Conservation (phyloP, 345 rosid species). For the Brassica rapa region DNA sequence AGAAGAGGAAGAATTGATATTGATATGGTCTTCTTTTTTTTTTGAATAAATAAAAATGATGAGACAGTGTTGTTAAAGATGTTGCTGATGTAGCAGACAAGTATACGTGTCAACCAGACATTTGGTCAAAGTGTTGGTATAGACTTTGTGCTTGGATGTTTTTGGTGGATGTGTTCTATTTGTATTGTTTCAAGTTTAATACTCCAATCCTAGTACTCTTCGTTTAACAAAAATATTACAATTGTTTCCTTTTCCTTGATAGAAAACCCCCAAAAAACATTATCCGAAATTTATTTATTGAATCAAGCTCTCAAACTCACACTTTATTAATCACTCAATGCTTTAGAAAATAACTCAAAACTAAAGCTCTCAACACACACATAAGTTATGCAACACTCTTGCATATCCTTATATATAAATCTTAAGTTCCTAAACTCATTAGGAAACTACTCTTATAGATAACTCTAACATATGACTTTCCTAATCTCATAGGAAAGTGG, state of each 20-base stretch:
- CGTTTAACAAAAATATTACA: not conserved
- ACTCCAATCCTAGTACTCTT: not conserved
- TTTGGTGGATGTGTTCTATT: conserved; percentile 41
- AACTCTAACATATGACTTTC: too few species aligned
- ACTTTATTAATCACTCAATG: too few species aligned
- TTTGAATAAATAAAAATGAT: conserved; percentile 21
- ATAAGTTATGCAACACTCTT: too few species aligned
- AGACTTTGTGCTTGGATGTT: conserved; percentile 40
- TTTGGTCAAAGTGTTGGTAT: conserved; percentile 42
- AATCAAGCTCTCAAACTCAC: too few species aligned
- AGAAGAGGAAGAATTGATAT: conserved; percentile 21
- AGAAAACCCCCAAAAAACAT: not conserved
- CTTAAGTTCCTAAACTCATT: too few species aligned
- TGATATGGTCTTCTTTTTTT: conserved; percentile 18
- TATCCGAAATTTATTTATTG: not conserved
- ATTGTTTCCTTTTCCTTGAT: not conserved
- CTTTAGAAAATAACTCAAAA: too few species aligned
- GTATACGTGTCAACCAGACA: conserved; percentile 32
- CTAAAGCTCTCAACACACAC: too few species aligned
- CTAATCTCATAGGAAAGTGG: too few species aligned
- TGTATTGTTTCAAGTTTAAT: not conserved
- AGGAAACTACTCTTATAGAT: too few species aligned
- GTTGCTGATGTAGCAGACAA: conserved; percentile 43
- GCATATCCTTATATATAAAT: too few species aligned
- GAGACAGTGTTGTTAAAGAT: conserved; percentile 43